Evolutionary conservation across 352 stramenopile species (phyloP).

Genomic region (Pythium guiyangense): DNA sequence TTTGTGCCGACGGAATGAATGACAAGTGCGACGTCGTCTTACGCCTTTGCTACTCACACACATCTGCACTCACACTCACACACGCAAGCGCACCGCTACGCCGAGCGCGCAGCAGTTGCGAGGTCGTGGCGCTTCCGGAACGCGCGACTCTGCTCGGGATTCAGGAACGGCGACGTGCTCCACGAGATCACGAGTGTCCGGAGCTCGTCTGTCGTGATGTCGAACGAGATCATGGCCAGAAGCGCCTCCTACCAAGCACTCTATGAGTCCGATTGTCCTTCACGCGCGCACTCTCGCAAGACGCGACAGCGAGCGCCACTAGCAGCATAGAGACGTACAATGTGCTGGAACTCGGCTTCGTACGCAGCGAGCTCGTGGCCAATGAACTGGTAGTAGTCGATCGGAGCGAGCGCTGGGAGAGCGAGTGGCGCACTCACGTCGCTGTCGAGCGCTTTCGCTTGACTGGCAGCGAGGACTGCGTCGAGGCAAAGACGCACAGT

Average conservation of each 20-base stretch:
- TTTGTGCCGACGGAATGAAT: constrained; percentile 34
- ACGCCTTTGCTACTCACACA: too few species aligned
- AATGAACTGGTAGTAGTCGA: constrained; percentile 76
- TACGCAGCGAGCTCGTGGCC: constrained; percentile 58
- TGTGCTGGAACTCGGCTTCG: constrained; percentile 79
- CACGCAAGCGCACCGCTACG: too few species aligned
- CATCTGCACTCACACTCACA: too few species aligned
- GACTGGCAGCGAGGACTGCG: too few species aligned
- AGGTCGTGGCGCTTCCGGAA: constrained; percentile 39
- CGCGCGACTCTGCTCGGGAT: constrained; percentile 33
- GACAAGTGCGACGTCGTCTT: too few species aligned
- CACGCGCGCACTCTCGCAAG: background rate
- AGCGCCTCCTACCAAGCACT: constrained; percentile 42
- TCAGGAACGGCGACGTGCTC: constrained; percentile 75
- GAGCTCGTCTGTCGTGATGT: constrained; percentile 61
- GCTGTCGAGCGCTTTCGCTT: too few species aligned
- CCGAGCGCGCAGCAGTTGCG: constrained; percentile 1
- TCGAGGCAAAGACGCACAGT: too few species aligned
- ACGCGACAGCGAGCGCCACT: background rate
- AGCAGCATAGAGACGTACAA: constrained; percentile 34
- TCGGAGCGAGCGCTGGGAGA: constrained; percentile 20
- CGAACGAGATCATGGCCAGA: constrained; percentile 61
- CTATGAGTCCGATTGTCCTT: background rate
- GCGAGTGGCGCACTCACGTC: too few species aligned
- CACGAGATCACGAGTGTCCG: constrained; percentile 76